phyloP scores from a whole-genome alignment of 129 eudicot species.

The carrot (Daucus carota) region DNA sequence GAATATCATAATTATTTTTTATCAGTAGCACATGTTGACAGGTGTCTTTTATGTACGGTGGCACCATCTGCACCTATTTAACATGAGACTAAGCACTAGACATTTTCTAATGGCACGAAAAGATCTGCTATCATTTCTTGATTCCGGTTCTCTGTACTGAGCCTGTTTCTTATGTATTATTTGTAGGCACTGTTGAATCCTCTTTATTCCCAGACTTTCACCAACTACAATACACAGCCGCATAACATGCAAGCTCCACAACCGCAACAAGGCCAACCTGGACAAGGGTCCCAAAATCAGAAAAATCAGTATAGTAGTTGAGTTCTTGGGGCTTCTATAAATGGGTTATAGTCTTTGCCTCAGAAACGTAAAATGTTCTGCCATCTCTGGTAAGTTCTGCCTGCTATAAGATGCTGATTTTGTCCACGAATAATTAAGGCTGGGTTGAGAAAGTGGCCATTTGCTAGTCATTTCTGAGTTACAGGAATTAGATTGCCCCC shows the following conservation, averaged over 20 bases:
- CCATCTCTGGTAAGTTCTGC: conserved; percentile 22
- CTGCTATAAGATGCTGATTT: conserved; percentile 17
- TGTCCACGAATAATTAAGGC: conserved; percentile 9
- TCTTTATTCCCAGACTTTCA: conserved; percentile 74
- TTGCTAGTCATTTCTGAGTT: conserved; percentile 13
- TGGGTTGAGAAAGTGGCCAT: conserved; percentile 3
- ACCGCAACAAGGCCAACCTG: conserved; percentile 42
- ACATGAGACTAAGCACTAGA: background rate
- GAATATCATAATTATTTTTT: background rate
- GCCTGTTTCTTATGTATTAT: background rate
- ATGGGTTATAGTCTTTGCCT: conserved; percentile 36
- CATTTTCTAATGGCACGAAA: background rate
- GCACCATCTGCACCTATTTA: background rate
- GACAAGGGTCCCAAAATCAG: conserved; percentile 47
- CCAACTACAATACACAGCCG: conserved; percentile 66
- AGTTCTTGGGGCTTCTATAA: conserved; percentile 6
- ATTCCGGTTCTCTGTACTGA: background rate
- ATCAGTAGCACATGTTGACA: background rate
- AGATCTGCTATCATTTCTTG: background rate
- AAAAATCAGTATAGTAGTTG: conserved; percentile 59
- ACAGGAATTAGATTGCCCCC: conserved; percentile 9
- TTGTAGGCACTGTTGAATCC: conserved; percentile 73
- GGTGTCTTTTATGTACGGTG: background rate
- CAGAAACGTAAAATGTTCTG: conserved; percentile 27
- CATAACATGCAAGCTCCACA: conserved; percentile 45